Evolutionary conservation across 768 basidiomycete species (phyloP).

Genomic region (Rhizopogon sp.): DNA sequence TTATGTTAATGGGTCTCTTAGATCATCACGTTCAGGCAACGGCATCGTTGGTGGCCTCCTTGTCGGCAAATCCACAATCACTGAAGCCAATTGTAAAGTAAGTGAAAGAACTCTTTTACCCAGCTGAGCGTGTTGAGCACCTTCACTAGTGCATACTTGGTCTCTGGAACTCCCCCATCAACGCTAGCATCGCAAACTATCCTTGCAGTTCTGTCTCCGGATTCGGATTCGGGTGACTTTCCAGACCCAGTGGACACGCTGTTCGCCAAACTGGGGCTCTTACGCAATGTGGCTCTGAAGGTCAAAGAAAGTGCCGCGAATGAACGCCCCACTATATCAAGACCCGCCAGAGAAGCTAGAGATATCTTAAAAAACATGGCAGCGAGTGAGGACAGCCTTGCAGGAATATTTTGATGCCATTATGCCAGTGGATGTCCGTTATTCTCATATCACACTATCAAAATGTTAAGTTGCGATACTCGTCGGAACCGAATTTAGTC

Average conservation of each 20-base stretch:
- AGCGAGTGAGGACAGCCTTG: constrained; percentile 16
- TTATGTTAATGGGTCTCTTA: constrained; percentile 21
- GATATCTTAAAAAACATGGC: constrained; percentile 51
- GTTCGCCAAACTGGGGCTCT: constrained; percentile 61
- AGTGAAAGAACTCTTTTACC: constrained; percentile 21
- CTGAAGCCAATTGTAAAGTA: constrained; percentile 67
- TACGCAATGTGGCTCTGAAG: constrained; percentile 67
- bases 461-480: too few species aligned
- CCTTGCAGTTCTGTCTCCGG: constrained; percentile 47
- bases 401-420: constrained; percentile 20
- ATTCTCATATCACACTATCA: not conserved
- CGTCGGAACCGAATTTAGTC: too few species aligned
- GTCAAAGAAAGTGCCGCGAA: constrained; percentile 61
- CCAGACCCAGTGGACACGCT: constrained; percentile 23
- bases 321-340: constrained; percentile 66
- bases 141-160: constrained; percentile 49
- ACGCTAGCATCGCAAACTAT: constrained; percentile 57
- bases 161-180: constrained; percentile 64
- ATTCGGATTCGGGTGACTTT: constrained; percentile 32
- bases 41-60: constrained; percentile 55
- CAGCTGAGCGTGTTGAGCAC: constrained; percentile 3
- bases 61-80: constrained; percentile 58
- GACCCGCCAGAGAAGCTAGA: constrained; percentile 79
- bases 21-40: constrained; percentile 68
- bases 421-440: too few species aligned